phyloP scores from a whole-genome alignment of 108 stramenopile genomes.

The Skeletonema marinoi region DNA sequence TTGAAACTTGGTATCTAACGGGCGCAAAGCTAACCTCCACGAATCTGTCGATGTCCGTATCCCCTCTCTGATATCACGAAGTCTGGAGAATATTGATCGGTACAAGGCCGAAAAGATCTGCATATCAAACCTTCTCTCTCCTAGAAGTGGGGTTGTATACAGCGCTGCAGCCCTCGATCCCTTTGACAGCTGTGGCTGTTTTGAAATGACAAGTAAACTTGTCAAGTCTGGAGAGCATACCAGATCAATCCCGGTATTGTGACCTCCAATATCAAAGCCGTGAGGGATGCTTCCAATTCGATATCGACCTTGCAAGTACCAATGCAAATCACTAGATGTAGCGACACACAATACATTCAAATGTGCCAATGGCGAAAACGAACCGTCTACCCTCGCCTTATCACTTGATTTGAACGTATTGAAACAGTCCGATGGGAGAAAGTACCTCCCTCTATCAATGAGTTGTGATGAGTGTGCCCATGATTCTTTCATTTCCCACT shows the following conservation, averaged over 20 bases:
- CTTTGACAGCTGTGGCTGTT: background rate
- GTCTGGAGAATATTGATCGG: conserved; percentile 56
- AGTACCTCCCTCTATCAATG: conserved; percentile 24
- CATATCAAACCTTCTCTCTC: conserved; percentile 58
- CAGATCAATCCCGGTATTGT: conserved; percentile 18
- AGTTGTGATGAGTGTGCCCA: conserved; percentile 59
- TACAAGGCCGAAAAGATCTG: conserved; percentile 68
- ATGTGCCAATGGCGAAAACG: conserved; percentile 50
- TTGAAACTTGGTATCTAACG: conserved; percentile 70
- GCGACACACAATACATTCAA: conserved; percentile 72
- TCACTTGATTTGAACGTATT: background rate
- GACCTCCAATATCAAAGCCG: background rate
- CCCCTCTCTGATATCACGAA: conserved; percentile 44
- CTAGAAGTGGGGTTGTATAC: conserved; percentile 54
- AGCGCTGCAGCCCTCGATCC: conserved; percentile 27
- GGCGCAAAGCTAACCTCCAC: conserved; percentile 74
- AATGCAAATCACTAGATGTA: conserved; percentile 48
- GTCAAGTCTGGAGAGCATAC: conserved; percentile 50
- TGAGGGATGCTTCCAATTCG: conserved; percentile 42
- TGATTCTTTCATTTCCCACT: conserved; percentile 36
- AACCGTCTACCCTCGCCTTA: background rate
- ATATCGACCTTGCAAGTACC: conserved; percentile 81
- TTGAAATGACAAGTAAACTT: conserved; percentile 23
- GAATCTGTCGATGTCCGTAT: conserved; percentile 46
- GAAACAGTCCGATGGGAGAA: conserved; percentile 22